Evolutionary conservation across 768 basidiomycete species (phyloP).

Genomic region (Rhodotorula kratochvilovae): DNA sequence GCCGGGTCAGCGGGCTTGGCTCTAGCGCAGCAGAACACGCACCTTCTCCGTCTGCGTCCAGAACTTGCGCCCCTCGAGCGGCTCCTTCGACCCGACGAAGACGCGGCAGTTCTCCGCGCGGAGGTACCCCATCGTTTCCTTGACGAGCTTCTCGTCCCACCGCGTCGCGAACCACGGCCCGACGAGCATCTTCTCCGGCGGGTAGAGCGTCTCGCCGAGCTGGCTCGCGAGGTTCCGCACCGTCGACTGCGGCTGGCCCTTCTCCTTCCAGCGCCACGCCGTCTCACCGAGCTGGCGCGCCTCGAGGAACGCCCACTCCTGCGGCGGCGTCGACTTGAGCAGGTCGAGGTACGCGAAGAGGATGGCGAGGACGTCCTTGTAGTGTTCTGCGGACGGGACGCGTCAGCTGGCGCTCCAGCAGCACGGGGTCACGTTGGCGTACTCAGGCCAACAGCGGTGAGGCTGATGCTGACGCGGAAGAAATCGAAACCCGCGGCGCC

Average conservation of each 20-base stretch:
- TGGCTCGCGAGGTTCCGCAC: slow-evolving; percentile 18
- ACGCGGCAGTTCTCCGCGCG: slow-evolving; percentile 60
- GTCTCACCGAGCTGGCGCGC: slow-evolving; percentile 64
- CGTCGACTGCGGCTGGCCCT: slow-evolving; percentile 22
- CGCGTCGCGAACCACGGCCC: slow-evolving; percentile 66
- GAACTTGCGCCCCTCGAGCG: slow-evolving; percentile 55
- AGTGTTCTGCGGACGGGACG: slow-evolving; percentile 56
- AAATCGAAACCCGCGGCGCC: slow-evolving; percentile 68
- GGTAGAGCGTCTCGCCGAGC: slow-evolving; percentile 68
- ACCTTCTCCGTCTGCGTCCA: slow-evolving; percentile 59
- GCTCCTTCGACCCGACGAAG: slow-evolving; percentile 71
- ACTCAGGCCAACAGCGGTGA: slow-evolving; percentile 72
- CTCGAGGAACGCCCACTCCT: slow-evolving; percentile 65
- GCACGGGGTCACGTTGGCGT: fast-evolving
- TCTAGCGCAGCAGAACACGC: too few relatives aligned
- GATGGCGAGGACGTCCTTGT: slow-evolving; percentile 64
- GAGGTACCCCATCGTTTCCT: slow-evolving; percentile 61
- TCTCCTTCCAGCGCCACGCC: slow-evolving; percentile 75
- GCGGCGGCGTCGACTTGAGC: slow-evolving; percentile 47
- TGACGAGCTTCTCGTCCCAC: slow-evolving; percentile 65
- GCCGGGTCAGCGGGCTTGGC: too few relatives aligned
- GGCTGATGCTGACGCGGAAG: slow-evolving; percentile 69
- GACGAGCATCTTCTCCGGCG: slow-evolving; percentile 66
- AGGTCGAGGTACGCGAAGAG: slow-evolving; percentile 65
- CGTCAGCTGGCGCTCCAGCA: too few relatives aligned